phyloP scores from a whole-genome alignment of 192 early-diverging fungal genomes.

The Coemansia sp. region DNA sequence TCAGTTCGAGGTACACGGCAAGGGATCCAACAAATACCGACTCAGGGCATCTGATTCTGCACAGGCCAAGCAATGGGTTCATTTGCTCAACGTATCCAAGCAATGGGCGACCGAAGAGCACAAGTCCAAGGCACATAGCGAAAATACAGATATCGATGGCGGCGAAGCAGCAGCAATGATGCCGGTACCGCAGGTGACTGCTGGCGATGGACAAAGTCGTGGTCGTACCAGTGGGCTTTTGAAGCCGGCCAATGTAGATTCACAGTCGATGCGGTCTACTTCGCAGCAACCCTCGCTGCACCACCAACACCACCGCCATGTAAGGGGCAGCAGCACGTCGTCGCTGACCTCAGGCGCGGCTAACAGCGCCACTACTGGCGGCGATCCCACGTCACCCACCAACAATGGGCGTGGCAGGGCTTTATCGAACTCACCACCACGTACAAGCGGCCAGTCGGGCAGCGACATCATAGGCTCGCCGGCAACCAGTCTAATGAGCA shows the following conservation, averaged over 20 bases:
- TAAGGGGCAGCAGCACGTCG: slow-evolving; percentile 21
- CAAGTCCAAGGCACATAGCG: slow-evolving; percentile 12
- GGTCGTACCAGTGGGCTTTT: slow-evolving; percentile 41
- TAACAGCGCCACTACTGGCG: not conserved
- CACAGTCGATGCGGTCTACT: slow-evolving; percentile 14
- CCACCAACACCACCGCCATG: not conserved
- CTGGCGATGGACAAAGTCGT: slow-evolving; percentile 9
- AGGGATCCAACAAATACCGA: slow-evolving; percentile 71
- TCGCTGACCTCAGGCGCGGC: not conserved
- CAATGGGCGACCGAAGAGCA: slow-evolving; percentile 60
- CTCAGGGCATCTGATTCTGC: slow-evolving; percentile 65
- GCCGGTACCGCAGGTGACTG: slow-evolving; percentile 1
- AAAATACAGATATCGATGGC: slow-evolving; percentile 5
- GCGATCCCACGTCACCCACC: not conserved
- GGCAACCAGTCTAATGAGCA: slow-evolving; percentile 39
- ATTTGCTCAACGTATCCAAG: slow-evolving; percentile 75
- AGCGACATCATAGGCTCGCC: slow-evolving; percentile 8
- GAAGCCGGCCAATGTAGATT: slow-evolving; percentile 10
- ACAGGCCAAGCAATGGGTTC: slow-evolving; percentile 82
- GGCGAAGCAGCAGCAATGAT: not conserved
- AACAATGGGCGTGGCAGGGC: not conserved
- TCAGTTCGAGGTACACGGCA: slow-evolving; percentile 77
- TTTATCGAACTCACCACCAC: slow-evolving; percentile 1
- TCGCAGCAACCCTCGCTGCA: slow-evolving; percentile 11
- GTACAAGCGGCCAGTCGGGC: slow-evolving; percentile 10